Evolutionary conservation across 164 flowering plant species (phyloP).

Genomic region (Piper longum): DNA sequence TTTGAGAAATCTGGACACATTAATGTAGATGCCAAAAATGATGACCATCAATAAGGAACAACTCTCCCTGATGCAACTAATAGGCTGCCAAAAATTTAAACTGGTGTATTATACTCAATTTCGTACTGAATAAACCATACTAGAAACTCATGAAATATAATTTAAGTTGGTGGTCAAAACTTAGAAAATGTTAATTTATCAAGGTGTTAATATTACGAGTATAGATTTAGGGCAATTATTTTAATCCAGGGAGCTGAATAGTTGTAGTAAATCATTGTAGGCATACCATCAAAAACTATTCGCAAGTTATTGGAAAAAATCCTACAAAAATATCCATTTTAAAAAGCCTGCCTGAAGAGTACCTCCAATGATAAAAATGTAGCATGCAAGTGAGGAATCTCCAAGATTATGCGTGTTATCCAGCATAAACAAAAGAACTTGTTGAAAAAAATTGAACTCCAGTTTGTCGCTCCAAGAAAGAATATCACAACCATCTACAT

Average conservation of each 20-base stretch:
- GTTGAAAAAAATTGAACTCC: slow-evolving; percentile 28
- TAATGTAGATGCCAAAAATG: slow-evolving; percentile 42
- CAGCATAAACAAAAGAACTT: slow-evolving; percentile 58
- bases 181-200: no score
- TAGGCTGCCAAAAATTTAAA: slow-evolving; percentile 20
- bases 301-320: no score
- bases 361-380: slow-evolving; percentile 42
- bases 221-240: no score
- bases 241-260: no score
- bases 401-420: slow-evolving; percentile 36
- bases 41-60: slow-evolving; percentile 26
- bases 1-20: slow-evolving; percentile 26
- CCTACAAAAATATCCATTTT: background rate
- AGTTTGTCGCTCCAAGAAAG: slow-evolving; percentile 19
- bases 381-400: slow-evolving; percentile 30
- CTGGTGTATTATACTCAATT: background rate
- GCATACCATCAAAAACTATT: background rate
- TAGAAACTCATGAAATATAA: background rate
- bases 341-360: background rate
- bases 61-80: slow-evolving; percentile 30
- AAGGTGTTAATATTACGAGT: no score
- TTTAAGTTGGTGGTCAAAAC: no score
- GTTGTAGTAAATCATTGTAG: background rate
- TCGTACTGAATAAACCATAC: background rate
- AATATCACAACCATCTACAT: slow-evolving; percentile 34